phyloP scores from a whole-genome alignment of 768 basidiomycete genomes.

The Russula sp. region DNA sequence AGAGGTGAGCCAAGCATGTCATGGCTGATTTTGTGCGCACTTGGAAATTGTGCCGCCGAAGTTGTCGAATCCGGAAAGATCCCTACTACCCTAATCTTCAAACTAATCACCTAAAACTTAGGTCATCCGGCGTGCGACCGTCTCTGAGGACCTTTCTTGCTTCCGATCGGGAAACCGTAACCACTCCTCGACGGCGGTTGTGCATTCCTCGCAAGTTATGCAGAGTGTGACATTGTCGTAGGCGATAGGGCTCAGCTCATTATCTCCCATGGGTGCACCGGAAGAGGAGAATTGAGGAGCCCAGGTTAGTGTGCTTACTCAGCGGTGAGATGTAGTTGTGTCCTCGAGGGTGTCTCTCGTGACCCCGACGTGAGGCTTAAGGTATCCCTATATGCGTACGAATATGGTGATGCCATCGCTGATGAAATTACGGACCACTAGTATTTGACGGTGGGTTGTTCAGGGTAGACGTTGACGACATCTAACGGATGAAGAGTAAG shows the following conservation, averaged over 20 bases:
- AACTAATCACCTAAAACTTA: constrained; percentile 68
- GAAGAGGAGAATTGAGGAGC: constrained; percentile 93
- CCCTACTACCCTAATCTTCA: constrained; percentile 59
- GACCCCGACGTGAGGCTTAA: background rate
- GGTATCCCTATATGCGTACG: constrained; percentile 28
- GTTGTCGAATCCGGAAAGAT: constrained; percentile 84
- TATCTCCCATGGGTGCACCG: constrained; percentile 89
- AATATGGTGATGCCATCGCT: constrained; percentile 39
- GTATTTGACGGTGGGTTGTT: constrained; percentile 92
- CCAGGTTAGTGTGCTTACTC: constrained; percentile 94
- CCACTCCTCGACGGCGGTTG: constrained; percentile 92
- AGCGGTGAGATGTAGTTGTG: constrained; percentile 97
- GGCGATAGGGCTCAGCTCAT: constrained; percentile 58
- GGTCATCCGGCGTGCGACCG: constrained; percentile 86
- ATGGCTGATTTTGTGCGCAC: too few species aligned
- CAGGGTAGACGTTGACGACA: constrained; percentile 93
- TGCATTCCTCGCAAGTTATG: constrained; percentile 83
- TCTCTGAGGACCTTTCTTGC: constrained; percentile 88
- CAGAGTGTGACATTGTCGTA: constrained; percentile 60
- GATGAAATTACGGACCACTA: constrained; percentile 66
- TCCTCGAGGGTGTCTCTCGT: background rate
- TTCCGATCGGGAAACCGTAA: constrained; percentile 95
- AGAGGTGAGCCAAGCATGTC: constrained; percentile 56
- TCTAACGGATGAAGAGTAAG: constrained; percentile 97
- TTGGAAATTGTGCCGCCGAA: constrained; percentile 31